Base-by-base conservation (phyloP, 768 basidiomycete species). In the Daedalea quercina region DNA sequence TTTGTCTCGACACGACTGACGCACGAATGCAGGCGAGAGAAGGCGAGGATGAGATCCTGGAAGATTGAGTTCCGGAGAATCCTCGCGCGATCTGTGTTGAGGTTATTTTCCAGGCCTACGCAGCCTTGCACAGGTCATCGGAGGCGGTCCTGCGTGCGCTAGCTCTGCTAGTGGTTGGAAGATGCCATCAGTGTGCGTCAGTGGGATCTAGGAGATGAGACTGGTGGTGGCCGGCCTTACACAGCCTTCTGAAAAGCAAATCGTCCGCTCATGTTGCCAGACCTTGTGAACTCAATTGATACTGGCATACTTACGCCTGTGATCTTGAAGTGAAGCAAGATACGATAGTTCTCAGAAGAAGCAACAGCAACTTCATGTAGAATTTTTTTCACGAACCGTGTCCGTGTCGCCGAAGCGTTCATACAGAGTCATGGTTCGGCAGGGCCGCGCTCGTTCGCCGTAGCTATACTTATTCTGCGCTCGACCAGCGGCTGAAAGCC, bases 31-130 rank as follows among this genome's bases (percentile, higher is more conserved):
- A 90, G 87, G 87, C 87, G 35, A 75, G 81, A 57, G 76, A 80
- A 54, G 87, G 85, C 2, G 78, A 85, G 63, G 78, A 78, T 55
- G 86, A 88, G 67, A 79, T 87, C 44, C 61, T 90, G 56, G 84
- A 85, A 54, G 73, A 69, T 22, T 70, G 47, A 60, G 58, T 20
- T 40, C 4, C 15, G 15, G 37, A 19, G 17, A 15, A 40, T 40
- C 37, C 19, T 40, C 17, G 17, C 37, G 37, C 37, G 37, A 40
- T 15, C 6, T 40, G 37, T 40, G 17, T 15, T 40, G 37, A 40
- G 37, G 6, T 15, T 15, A 40, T 15, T 15, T 6, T 8, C 37
- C n/a, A n/a, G n/a, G n/a, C n/a, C n/a, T n/a, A n/a, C n/a, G n/a
- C n/a, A 40, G 17, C 19, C 37, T 19, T 15, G 37, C 8, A 40